Evolutionary conservation across 1,284 basidiomycete genomes (phyloP).

Genomic region (Sanghuangporus sanghuang): DNA sequence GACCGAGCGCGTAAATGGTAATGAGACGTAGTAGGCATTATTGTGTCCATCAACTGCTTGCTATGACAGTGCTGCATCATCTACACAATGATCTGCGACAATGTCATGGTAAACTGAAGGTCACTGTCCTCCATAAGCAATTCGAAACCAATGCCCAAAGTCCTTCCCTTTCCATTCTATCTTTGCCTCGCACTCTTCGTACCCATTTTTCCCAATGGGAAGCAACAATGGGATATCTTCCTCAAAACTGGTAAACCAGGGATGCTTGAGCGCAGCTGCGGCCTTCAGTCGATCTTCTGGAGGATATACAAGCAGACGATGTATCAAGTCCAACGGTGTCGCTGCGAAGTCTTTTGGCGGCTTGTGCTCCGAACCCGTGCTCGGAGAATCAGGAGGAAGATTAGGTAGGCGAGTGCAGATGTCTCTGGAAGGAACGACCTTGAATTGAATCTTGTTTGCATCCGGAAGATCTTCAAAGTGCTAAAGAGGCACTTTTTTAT

Average conservation of each 20-base stretch:
- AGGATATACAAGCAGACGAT: conserved; percentile 46
- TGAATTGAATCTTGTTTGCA: conserved; percentile 55
- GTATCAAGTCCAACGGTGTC: conserved; percentile 20
- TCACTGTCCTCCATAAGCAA: not conserved
- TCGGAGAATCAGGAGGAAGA: conserved; percentile 33
- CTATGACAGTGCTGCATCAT: too few species aligned
- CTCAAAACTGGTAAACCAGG: conserved; percentile 39
- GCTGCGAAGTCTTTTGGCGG: conserved; percentile 10
- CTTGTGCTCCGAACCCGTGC: not conserved
- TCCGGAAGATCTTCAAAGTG: conserved; percentile 56
- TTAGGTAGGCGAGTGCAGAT: conserved; percentile 50
- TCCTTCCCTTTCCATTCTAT: conserved; percentile 2
- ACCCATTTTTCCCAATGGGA: not conserved
- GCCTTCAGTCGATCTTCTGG: conserved; percentile 40
- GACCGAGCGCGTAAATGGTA: not conserved
- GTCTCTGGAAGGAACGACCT: conserved; percentile 40
- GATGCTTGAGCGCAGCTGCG: conserved; percentile 40
- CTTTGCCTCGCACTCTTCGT: not conserved
- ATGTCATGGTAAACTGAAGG: not conserved
- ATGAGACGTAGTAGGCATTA: not conserved
- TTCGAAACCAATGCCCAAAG: not conserved
- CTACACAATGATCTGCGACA: too few species aligned
- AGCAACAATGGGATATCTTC: not conserved
- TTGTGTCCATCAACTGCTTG: too few species aligned
- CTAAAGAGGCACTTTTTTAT: conserved; percentile 28